Evolutionary conservation across 495 filamentous ascomycete genomes (phyloP), one percentile per base, ranked within the genome.

Genomic region (Aspergillus sclerotiicarbonarius): DNA sequence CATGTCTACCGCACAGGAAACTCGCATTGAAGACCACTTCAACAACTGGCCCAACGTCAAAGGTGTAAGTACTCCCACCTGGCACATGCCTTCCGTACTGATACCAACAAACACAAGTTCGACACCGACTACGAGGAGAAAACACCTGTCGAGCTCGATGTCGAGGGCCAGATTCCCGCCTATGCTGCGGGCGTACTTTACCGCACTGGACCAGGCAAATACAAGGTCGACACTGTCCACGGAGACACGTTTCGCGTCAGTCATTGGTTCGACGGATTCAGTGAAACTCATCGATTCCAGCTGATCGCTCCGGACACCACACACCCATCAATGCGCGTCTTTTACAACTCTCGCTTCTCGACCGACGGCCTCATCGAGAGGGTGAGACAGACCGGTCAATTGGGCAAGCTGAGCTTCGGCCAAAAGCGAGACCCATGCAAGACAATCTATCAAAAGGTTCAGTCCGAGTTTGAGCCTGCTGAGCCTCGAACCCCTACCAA

Each of bases 261-360:
- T 0, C 90, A 94, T 64, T 94, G 90, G 90, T 90, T 92, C 58
- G 87, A 92, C 68, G 85, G 87, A n/a, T 84, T 91, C 44, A 79
- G 79, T n/a, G 86, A 90, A 57, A 84, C 82, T 3, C 88, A 91
- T 62, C 82, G 83, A 13, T 92, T 94, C 71, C 77, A 88, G 56
- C 85, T 92, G 32, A 61, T 71, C 15, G 58, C 59, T n/a, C 52
- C 72, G 5, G 51, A 73, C 5, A 62, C 58, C 13, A 50, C 53
- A 9, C 49, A 71, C 18, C 39, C 63, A 1, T 18, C 65, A 0
- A 73, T 70, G 1, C 70, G 71, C 25, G 84, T 92, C 4, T 70
- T 79, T n/a, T 92, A 92, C 68, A 88, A 86, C 48, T 91, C 88
- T n/a, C 82, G 88, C 2, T 78, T 79, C 33, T 82, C 84, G 31